A percentile compares a stretch with the other conserved stretches of the same genome.
phyloP scores from a whole-genome alignment of 148 eudicot species.

The Camellia granthamiana region DNA sequence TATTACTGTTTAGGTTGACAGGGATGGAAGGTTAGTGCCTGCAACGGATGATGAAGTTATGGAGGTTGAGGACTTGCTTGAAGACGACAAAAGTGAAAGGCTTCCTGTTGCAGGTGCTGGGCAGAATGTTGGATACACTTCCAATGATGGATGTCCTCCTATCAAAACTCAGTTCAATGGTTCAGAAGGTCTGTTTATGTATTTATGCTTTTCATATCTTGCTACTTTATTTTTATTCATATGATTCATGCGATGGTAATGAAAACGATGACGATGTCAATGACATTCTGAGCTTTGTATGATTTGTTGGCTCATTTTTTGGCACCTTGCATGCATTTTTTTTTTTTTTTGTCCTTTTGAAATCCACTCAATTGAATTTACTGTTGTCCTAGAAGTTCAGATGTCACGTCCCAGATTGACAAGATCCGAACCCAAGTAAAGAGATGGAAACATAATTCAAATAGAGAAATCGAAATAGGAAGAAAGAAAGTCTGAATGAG shows the following conservation, averaged over 20 bases:
- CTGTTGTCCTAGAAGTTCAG: neutral
- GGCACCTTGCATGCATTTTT: slow-evolving; percentile 1
- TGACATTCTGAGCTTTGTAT: neutral
- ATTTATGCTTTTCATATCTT: neutral
- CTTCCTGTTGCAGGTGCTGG: slow-evolving; percentile 32
- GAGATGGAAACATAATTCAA: too few relatives aligned
- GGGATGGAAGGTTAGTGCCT: slow-evolving; percentile 73
- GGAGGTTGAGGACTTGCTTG: slow-evolving; percentile 77
- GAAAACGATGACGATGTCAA: neutral
- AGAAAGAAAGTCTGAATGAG: too few relatives aligned
- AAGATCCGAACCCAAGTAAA: too few relatives aligned
- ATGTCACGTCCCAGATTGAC: too few relatives aligned
- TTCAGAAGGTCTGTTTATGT: slow-evolving; percentile 32
- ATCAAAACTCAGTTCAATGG: slow-evolving; percentile 21
- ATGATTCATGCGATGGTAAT: neutral
- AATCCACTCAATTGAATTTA: neutral
- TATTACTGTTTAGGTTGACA: slow-evolving; percentile 55
- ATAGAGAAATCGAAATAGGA: too few relatives aligned
- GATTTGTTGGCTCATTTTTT: neutral
- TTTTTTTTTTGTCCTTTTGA: neutral
- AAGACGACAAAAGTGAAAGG: slow-evolving; percentile 43
- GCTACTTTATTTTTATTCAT: neutral
- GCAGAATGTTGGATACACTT: slow-evolving; percentile 29
- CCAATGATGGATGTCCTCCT: slow-evolving; percentile 25
- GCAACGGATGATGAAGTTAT: slow-evolving; percentile 83